A percentile compares a stretch with the other conserved stretches of the same genome.
phyloP scores from a whole-genome alignment of 140 eudicot genomes.

The Stevia rebaudiana region DNA sequence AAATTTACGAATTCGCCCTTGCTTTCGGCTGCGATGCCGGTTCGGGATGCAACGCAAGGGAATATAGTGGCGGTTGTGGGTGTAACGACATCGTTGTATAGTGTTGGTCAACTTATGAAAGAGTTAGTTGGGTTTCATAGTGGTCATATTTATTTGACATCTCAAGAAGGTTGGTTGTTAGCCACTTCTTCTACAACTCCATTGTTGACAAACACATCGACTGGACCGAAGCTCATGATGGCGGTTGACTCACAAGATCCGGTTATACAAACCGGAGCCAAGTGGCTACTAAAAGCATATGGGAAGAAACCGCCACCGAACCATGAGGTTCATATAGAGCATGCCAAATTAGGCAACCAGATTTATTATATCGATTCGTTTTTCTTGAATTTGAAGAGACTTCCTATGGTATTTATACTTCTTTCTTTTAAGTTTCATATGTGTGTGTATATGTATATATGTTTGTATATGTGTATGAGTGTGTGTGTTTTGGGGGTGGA shows the following conservation, averaged over 20 bases:
- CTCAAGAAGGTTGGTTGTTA: constrained; percentile 94
- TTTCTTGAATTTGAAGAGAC: constrained; percentile 74
- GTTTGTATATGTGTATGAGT: too few relatives aligned
- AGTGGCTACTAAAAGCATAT: constrained; percentile 52
- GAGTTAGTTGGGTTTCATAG: constrained; percentile 87
- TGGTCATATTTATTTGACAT: constrained; percentile 88
- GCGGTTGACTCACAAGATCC: constrained; percentile 73
- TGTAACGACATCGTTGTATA: constrained; percentile 77
- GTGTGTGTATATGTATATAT: neutral
- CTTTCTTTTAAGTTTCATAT: neutral
- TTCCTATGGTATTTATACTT: constrained; percentile 68
- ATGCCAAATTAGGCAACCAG: constrained; percentile 61
- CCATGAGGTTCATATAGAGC: constrained; percentile 83
- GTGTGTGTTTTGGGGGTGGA: too few relatives aligned
- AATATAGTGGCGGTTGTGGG: constrained; percentile 95
- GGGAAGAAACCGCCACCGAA: constrained; percentile 59
- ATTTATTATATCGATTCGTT: constrained; percentile 84
- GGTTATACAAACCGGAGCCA: constrained; percentile 75
- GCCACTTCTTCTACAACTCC: constrained; percentile 90
- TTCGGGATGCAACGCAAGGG: constrained; percentile 56
- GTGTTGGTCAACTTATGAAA: constrained; percentile 95
- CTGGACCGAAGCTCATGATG: constrained; percentile 81
- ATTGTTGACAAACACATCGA: constrained; percentile 52
- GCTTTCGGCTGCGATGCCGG: constrained; percentile 94
- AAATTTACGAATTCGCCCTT: constrained; percentile 72